Evolutionary conservation across 2,329 filamentous ascomycete species (phyloP).

Genomic region (Parastagonospora nodorum): DNA sequence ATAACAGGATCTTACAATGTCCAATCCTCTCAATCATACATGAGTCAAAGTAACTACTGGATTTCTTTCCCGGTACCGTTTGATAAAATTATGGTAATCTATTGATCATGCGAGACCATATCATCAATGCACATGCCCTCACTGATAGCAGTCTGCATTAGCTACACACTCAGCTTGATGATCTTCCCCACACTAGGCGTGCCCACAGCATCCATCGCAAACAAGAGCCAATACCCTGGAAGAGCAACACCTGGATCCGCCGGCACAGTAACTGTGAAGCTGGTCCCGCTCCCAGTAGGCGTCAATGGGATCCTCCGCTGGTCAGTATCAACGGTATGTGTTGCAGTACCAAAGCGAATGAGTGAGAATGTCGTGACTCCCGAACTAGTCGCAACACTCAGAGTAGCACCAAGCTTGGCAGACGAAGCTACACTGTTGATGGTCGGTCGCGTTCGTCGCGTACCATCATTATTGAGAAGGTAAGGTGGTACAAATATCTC

Average conservation of each 20-base stretch:
- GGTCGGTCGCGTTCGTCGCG: constrained; percentile 43
- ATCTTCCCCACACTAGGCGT: constrained; percentile 46
- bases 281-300: constrained; percentile 31
- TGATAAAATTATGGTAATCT: too few species aligned
- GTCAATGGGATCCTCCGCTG: constrained; percentile 59
- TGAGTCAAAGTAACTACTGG: too few species aligned
- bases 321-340: constrained; percentile 64
- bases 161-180: too few species aligned
- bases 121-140: too few species aligned
- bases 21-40: too few species aligned
- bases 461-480: too few species aligned
- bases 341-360: constrained; percentile 56
- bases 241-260: constrained; percentile 56
- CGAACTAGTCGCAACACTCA: constrained; percentile 39
- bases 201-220: constrained; percentile 53
- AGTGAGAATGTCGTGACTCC: constrained; percentile 47
- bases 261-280: constrained; percentile 52
- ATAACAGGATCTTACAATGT: too few species aligned
- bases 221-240: constrained; percentile 62
- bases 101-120: too few species aligned
- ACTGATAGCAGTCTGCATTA: too few species aligned
- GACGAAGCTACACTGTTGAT: constrained; percentile 45
- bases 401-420: constrained; percentile 36
- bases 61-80: too few species aligned
- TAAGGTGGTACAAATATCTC: constrained; percentile 59